Evolutionary conservation across 1,284 basidiomycete genomes (phyloP).

Genomic region (Ganoderma multipileum): DNA sequence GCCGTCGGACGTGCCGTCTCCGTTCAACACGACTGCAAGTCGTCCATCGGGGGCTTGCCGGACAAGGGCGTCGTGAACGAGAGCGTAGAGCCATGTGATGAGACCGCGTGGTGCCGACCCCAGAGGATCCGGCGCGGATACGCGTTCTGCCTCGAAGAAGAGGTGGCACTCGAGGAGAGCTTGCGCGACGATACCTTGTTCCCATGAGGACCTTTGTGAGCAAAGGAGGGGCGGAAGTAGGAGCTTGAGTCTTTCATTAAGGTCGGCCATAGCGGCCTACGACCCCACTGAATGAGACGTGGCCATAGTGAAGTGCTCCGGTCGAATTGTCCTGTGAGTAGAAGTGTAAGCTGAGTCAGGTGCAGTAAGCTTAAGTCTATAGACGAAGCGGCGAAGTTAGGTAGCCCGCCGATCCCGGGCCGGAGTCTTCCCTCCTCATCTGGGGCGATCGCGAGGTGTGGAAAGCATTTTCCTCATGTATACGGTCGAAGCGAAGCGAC

Average conservation of each 20-base stretch:
- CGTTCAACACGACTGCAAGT: slow-evolving; percentile 31
- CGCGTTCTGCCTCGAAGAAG: not conserved
- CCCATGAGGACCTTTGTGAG: slow-evolving; percentile 35
- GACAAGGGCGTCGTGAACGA: slow-evolving; percentile 33
- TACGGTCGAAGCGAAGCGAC: too few relatives aligned
- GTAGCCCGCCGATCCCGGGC: too few relatives aligned
- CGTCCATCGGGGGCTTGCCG: slow-evolving; percentile 34
- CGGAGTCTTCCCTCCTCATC: too few relatives aligned
- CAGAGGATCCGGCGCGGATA: not conserved
- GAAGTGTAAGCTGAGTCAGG: too few relatives aligned
- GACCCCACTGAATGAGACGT: not conserved
- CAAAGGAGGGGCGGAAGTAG: slow-evolving; percentile 32
- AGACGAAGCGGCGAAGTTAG: too few relatives aligned
- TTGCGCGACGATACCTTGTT: slow-evolving; percentile 36
- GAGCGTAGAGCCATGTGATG: slow-evolving; percentile 28
- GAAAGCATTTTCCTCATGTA: too few relatives aligned
- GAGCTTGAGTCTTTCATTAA: not conserved
- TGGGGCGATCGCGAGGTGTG: too few relatives aligned
- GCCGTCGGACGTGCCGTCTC: slow-evolving; percentile 30
- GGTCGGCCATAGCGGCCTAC: not conserved
- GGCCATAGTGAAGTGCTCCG: not conserved
- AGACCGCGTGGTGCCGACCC: slow-evolving; percentile 12
- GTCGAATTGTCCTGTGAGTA: not conserved
- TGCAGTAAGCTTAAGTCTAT: too few relatives aligned
- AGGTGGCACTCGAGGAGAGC: slow-evolving; percentile 34